A percentile compares a stretch with the other conserved stretches of the same genome.
These are phyloP conservation scores for Aspergillus quadrilineatus DNA, from an alignment of 2,329 filamentous ascomycete genomes.

Conservation along the genomic window DNA sequence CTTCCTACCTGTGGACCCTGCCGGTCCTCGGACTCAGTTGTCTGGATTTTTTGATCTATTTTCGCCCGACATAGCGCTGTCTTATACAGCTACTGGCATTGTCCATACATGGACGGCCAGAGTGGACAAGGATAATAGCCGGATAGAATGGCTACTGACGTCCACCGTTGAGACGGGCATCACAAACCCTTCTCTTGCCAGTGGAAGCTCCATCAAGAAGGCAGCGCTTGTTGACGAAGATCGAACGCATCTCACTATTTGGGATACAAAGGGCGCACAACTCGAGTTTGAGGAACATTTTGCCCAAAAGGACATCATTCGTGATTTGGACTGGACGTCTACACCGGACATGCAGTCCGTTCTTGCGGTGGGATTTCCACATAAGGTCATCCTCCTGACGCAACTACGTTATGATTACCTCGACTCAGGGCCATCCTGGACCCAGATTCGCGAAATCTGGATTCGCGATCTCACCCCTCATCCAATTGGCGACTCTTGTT, in stretches of 20 bases:
- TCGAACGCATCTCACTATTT: slow-evolving; percentile 78
- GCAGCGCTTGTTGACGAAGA: slow-evolving; percentile 75
- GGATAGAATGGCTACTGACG: slow-evolving; percentile 78
- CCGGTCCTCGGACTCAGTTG: slow-evolving; percentile 67
- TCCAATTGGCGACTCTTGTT: slow-evolving; percentile 88
- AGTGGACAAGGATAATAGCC: slow-evolving; percentile 59
- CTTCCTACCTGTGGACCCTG: slow-evolving; percentile 81
- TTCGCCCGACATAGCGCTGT: slow-evolving; percentile 79
- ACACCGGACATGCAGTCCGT: slow-evolving; percentile 88
- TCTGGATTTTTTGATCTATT: slow-evolving; percentile 84
- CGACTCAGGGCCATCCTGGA: slow-evolving; percentile 86
- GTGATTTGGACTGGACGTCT: slow-evolving; percentile 90
- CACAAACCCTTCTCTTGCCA: slow-evolving; percentile 70
- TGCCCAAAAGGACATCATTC: slow-evolving; percentile 69
- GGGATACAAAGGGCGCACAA: slow-evolving; percentile 79
- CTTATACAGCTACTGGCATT: slow-evolving; percentile 72
- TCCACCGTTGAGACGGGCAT: slow-evolving; percentile 79
- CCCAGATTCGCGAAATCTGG: slow-evolving; percentile 75
- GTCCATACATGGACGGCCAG: slow-evolving; percentile 84
- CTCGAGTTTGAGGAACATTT: slow-evolving; percentile 80
- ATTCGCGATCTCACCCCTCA: slow-evolving; percentile 81
- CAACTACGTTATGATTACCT: slow-evolving; percentile 92
- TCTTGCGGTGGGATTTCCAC: slow-evolving; percentile 87
- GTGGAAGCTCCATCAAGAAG: slow-evolving; percentile 82
- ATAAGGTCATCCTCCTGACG: slow-evolving; percentile 75